Base-by-base conservation (phyloP, 139 green algal genomes). In the Chlorella sp. region DNA sequence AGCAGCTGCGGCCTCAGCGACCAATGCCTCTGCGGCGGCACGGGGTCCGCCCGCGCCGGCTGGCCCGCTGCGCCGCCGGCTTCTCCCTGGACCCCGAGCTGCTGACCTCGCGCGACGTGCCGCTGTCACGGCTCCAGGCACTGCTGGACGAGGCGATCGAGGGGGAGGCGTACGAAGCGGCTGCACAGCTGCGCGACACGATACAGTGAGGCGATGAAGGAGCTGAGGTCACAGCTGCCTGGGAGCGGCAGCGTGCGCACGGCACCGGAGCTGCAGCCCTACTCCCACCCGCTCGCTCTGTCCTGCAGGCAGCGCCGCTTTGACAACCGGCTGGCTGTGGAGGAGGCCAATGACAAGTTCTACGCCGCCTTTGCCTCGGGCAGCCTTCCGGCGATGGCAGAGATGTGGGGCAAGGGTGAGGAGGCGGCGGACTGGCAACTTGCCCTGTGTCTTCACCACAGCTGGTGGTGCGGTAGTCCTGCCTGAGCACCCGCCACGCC, bases 341-440 rank as follows among this genome's bases (percentile, higher is more conserved):
- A 94, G 64, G 91, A 95, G 51, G 93, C 90, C 9, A 97, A 97
- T 59, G 62, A 72, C 1, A 45, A 40, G 0, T 97, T 97, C 53
- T 97, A 97, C 67, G 75, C 71, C 8, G 91, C 92, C 0, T 97
- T 97, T 75, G 58, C 68, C 27, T 79, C 77, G 5, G 87, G 87
- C n/a, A 81, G 79, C 71, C 46, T 91, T 21, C 69, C 90, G 81
- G 82, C 77, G 19, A 97, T 97, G 93, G 60, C 84, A 0, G 50
- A 73, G 7, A 45, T 94, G 12, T 95, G 92, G 89, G 91, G 88
- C 23, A 48, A 87, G 55, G 93, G 92, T 0, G n/a, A n/a, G n/a
- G n/a, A n/a, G n/a, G n/a, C n/a, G n/a, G n/a, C n/a, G n/a, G n/a
- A n/a, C n/a, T n/a, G n/a, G n/a, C n/a, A n/a, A n/a, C n/a, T n/a